Evolutionary conservation across 2,329 filamentous ascomycete species (phyloP), one percentile per base, ranked within the genome.

Genomic region (Coniella vitis): DNA sequence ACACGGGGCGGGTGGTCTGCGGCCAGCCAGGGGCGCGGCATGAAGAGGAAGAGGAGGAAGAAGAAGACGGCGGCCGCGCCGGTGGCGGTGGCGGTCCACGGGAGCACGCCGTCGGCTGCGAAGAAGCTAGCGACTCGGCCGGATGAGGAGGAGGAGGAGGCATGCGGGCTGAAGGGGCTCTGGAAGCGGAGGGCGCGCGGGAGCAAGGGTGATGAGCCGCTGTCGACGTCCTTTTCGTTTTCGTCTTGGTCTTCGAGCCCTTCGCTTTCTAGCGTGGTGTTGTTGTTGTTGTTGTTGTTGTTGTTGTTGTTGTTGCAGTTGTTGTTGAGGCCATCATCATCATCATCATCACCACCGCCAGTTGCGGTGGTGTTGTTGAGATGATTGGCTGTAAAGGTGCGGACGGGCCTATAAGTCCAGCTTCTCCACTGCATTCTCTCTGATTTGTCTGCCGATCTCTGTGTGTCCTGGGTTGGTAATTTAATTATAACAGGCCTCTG

Each of bases 381-480:
- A 29, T 29, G 25, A 10, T 29, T 29, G n/a, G 25, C 25, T 29
- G 25, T 29, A 5, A n/a, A n/a, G 25, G 25, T 29, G 40, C 16
- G 25, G 40, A 42, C n/a, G 17, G 46, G 38, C 20, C 22, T 43
- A 39, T 48, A 48, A n/a, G 46, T 19, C 46, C 38, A 36, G 16
- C 16, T 48, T 41, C 46, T 42, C 46, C 46, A 48, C 17, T 41
- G 38, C 38, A 48, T 48, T 34, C n/a, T 42, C 32, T 16, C 17
- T 25, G 9, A 20, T 7, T 12, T 8, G 8, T 5, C 32, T 35
- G 7, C 7, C 4, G 32, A 4, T 35, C 32, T n/a, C n/a, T n/a
- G n/a, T n/a, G n/a, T n/a, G n/a, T n/a, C n/a, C n/a, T n/a, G n/a
- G 25, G 25, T 10, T 29, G 25, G 25, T 29, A 10, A 10, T 29